Conservation (phyloP, 2,329 filamentous ascomycete species). For the Colletotrichum tanaceti region DNA sequence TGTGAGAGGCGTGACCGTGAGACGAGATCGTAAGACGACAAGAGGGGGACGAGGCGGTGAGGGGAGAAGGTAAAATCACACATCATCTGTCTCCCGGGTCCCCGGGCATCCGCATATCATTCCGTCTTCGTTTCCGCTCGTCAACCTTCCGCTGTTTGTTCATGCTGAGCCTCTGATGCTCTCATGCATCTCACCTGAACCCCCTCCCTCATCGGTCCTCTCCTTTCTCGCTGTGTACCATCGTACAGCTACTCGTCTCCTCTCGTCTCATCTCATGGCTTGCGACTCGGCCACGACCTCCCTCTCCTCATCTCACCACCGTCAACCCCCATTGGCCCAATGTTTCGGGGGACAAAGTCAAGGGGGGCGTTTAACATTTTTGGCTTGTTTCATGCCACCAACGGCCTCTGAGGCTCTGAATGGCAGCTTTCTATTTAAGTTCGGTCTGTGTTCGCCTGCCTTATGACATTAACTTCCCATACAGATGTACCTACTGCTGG, state of each 20-base stretch:
- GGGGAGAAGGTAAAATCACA: neutral
- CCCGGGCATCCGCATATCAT: neutral
- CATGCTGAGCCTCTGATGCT: constrained; percentile 11
- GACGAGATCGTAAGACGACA: neutral
- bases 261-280: constrained; percentile 33
- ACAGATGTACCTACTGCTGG: no score
- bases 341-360: constrained; percentile 23
- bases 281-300: constrained; percentile 19
- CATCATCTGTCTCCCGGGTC: neutral
- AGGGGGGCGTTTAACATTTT: constrained; percentile 27
- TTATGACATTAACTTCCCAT: no score
- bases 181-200: constrained; percentile 1
- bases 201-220: neutral
- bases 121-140: neutral
- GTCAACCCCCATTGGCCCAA: constrained; percentile 24
- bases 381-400: constrained; percentile 36
- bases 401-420: constrained; percentile 20
- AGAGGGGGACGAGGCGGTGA: neutral
- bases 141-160: neutral
- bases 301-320: neutral
- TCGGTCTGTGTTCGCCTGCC: neutral
- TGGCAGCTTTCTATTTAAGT: neutral
- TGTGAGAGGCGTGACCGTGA: neutral
- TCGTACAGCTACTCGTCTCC: neutral
- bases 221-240: constrained; percentile 2